These are phyloP conservation scores for Globisporangium emineosum DNA, from an alignment of 352 stramenopile genomes.

Conservation along the genomic window DNA sequence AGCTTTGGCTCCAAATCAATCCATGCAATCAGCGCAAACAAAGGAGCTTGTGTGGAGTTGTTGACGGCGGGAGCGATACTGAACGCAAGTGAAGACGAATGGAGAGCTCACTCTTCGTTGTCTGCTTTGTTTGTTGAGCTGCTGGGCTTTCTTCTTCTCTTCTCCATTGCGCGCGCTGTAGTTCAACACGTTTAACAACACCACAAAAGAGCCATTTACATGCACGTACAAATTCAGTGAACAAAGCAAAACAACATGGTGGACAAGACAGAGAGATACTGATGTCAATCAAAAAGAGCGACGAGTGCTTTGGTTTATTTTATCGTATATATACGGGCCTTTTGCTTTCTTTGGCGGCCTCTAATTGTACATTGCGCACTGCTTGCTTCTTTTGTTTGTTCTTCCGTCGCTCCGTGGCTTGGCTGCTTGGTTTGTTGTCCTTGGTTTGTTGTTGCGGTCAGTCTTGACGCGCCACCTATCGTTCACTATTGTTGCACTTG, in stretches of 20 bases:
- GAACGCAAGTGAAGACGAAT: neutral
- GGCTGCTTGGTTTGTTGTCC: too few relatives aligned
- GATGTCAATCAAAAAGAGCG: neutral
- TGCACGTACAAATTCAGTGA: too few relatives aligned
- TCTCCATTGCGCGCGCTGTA: neutral
- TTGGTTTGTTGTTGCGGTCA: neutral
- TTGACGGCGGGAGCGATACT: neutral
- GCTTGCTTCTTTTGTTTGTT: neutral
- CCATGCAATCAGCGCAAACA: neutral
- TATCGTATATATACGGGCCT: slow-evolving; percentile 5
- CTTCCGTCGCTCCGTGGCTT: too few relatives aligned
- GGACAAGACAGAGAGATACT: neutral
- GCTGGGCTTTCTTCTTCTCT: neutral
- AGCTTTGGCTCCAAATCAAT: neutral
- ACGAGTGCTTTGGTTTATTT: slow-evolving; percentile 6
- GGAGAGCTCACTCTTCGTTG: neutral
- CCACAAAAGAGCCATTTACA: too few relatives aligned
- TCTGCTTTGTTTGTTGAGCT: neutral
- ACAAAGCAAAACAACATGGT: too few relatives aligned
- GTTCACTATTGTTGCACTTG: neutral
- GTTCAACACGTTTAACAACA: neutral
- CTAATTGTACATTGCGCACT: slow-evolving; percentile 14
- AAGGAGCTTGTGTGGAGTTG: neutral
- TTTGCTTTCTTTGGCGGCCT: neutral
- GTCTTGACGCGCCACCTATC: neutral